phyloP scores from a whole-genome alignment of 176 grass and related monocot species.

The Hsuehochloa calcarea region DNA sequence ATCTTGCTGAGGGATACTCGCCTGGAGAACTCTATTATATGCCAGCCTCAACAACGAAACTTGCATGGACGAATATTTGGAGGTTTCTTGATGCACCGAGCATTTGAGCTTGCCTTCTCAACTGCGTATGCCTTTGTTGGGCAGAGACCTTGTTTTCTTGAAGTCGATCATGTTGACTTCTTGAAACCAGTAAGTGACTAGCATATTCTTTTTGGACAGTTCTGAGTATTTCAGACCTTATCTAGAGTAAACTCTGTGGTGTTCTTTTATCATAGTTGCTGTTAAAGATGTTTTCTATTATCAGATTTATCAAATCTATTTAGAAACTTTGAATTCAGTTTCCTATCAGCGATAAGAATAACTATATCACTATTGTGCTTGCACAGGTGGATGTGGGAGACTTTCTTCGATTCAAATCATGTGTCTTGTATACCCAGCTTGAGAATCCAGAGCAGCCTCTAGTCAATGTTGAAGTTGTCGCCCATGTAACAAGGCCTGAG shows the following conservation, averaged over 20 bases:
- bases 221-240: neutral
- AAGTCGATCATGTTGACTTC: constrained; percentile 98
- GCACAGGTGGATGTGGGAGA: constrained; percentile 91
- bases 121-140: constrained; percentile 95
- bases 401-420: constrained; percentile 95
- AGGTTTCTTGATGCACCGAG: constrained; percentile 95
- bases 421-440: constrained; percentile 83
- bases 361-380: constrained; percentile 11
- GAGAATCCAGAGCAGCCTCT: constrained; percentile 75
- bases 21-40: constrained; percentile 78
- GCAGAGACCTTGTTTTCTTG: constrained; percentile 80
- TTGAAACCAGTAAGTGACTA: constrained; percentile 78
- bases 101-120: constrained; percentile 92
- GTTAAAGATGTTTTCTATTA: neutral
- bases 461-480: constrained; percentile 89
- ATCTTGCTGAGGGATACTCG: constrained; percentile 72
- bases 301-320: neutral
- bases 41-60: constrained; percentile 93
- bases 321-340: neutral
- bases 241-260: neutral
- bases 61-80: constrained; percentile 90
- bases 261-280: neutral
- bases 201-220: constrained; percentile 1
- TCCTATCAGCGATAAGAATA: neutral
- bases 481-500: constrained; percentile 96